Percentiles rank a stretch among this genome's conserved stretches.
Conservation (phyloP, 2,329 filamentous ascomycete genomes). For the Ophiocordyceps camponoti-rufipedis region DNA sequence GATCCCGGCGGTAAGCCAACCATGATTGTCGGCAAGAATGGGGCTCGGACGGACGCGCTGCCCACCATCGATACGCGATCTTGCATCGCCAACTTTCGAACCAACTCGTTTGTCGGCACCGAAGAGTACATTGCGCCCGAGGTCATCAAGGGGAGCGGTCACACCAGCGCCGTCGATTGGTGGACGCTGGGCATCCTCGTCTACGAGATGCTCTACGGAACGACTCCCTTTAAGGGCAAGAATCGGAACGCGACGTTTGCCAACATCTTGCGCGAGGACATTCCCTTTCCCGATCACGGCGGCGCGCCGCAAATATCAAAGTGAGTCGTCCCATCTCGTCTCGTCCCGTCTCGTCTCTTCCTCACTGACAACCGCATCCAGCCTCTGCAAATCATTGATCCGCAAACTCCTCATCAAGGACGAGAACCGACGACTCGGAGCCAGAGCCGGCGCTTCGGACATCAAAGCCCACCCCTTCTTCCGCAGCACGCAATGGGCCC, state of each 20-base stretch:
- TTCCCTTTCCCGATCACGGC: slow-evolving; percentile 82
- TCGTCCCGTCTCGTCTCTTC: too few species aligned
- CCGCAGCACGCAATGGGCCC: slow-evolving; percentile 85
- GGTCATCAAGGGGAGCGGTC: slow-evolving; percentile 95
- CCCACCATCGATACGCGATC: slow-evolving; percentile 98
- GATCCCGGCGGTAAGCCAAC: slow-evolving; percentile 89
- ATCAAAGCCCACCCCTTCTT: slow-evolving; percentile 96
- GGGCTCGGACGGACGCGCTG: slow-evolving; percentile 67
- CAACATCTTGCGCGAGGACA: slow-evolving; percentile 89
- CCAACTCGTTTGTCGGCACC: slow-evolving; percentile 95
- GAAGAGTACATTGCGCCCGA: slow-evolving; percentile 98
- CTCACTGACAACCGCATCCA: slow-evolving; percentile 14
- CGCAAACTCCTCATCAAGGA: slow-evolving; percentile 96
- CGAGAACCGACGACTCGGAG: slow-evolving; percentile 80
- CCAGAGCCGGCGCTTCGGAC: slow-evolving; percentile 86
- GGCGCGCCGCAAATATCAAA: slow-evolving; percentile 76
- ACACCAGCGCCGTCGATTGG: slow-evolving; percentile 98
- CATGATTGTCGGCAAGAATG: slow-evolving; percentile 89
- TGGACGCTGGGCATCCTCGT: slow-evolving; percentile 96
- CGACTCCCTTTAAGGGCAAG: slow-evolving; percentile 98
- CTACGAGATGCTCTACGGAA: slow-evolving; percentile 98
- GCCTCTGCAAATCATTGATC: slow-evolving; percentile 90
- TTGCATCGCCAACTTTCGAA: slow-evolving; percentile 94
- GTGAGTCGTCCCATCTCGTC: slow-evolving; percentile 31
- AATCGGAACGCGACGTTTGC: slow-evolving; percentile 96